phyloP scores from a whole-genome alignment of 176 grass and related monocot species.

The Eragrostis nindensis region DNA sequence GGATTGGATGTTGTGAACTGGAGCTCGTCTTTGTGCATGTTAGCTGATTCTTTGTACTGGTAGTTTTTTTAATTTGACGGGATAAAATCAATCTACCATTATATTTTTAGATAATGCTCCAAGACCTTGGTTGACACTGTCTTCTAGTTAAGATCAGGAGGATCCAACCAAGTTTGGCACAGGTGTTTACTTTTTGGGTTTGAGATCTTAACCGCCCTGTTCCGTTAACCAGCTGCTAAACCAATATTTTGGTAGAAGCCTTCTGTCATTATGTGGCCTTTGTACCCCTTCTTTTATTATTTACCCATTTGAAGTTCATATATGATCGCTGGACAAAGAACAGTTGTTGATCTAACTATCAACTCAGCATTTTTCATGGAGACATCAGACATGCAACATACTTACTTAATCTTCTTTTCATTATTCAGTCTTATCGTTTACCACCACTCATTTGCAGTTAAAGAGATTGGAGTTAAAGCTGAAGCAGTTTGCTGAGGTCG shows the following conservation, averaged over 20 bases:
- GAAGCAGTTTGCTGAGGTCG: conserved; percentile 94
- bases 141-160: conserved; percentile 3
- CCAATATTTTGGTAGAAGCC: not conserved
- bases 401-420: conserved; percentile 12
- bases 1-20: not conserved
- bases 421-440: conserved; percentile 21
- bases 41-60: conserved; percentile 22
- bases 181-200: conserved; percentile 16
- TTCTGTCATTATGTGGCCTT: not conserved
- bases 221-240: not conserved
- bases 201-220: conserved; percentile 13
- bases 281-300: not conserved
- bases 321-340: not conserved
- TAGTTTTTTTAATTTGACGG: conserved; percentile 11
- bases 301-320: not conserved
- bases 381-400: not conserved
- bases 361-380: not conserved
- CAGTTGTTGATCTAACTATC: not conserved
- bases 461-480: conserved; percentile 97
- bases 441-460: conserved; percentile 54
- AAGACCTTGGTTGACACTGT: not conserved
- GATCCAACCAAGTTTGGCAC: not conserved
- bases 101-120: not conserved
- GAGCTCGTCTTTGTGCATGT: too few species aligned
- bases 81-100: not conserved